These are phyloP conservation scores for Pichia cabralensis DNA, from an alignment of 805 yeast genomes.

Conservation along the genomic window DNA sequence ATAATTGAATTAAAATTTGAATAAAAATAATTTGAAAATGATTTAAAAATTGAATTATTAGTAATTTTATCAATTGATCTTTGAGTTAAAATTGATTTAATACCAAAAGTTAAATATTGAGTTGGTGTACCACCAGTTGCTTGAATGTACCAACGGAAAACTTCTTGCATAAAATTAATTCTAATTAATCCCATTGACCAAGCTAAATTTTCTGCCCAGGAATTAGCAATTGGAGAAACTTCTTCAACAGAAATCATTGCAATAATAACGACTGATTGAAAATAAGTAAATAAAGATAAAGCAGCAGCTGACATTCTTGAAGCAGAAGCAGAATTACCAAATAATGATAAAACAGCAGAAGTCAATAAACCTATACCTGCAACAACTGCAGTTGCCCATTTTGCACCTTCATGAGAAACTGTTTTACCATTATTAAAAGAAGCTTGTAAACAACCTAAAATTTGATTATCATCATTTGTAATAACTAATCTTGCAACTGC, in stretches of 20 bases:
- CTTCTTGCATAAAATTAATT: constrained; percentile 71
- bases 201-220: constrained; percentile 86
- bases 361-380: constrained; percentile 80
- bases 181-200: constrained; percentile 93
- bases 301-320: constrained; percentile 84
- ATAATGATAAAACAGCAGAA: constrained; percentile 73
- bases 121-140: constrained; percentile 85
- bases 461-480: constrained; percentile 26
- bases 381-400: constrained; percentile 90
- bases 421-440: constrained; percentile 70
- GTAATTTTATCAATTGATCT: constrained; percentile 24
- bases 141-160: constrained; percentile 77
- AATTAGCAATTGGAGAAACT: constrained; percentile 84
- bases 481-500: constrained; percentile 56
- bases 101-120: constrained; percentile 49
- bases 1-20: background rate
- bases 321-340: constrained; percentile 84
- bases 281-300: constrained; percentile 72
- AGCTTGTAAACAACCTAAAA: constrained; percentile 67
- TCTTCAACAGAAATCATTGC: constrained; percentile 78
- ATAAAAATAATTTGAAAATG: constrained; percentile 3
- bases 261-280: constrained; percentile 79
- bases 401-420: constrained; percentile 68
- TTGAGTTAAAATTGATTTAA: constrained; percentile 67
- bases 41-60: constrained; percentile 13